Conservation (phyloP, 2,329 filamentous ascomycete species). For the Gaeumannomyces tritici region DNA sequence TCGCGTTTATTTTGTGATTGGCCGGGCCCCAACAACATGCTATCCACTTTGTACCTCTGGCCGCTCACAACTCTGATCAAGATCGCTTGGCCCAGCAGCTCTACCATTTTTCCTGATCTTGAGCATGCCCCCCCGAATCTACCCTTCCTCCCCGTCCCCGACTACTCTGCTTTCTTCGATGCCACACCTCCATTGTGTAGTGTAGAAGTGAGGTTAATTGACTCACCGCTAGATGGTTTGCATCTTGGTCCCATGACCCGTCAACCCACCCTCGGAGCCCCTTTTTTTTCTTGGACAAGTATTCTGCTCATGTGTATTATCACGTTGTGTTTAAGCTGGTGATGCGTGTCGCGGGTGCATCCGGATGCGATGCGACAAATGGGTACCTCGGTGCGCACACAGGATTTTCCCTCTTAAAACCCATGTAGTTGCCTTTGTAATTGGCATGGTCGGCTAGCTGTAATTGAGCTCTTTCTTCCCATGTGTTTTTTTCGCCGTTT, state of each 20-base stretch:
- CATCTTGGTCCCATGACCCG: not conserved
- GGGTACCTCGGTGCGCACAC: no score
- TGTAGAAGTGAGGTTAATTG: no score
- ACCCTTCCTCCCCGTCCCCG: not conserved
- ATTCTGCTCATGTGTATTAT: not conserved
- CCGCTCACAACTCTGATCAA: slow-evolving; percentile 8
- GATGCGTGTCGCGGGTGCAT: not conserved
- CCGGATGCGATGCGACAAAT: not conserved
- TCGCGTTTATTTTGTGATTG: slow-evolving; percentile 32
- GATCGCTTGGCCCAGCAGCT: not conserved
- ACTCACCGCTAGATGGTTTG: no score
- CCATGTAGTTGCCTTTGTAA: not conserved
- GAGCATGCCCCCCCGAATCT: slow-evolving; percentile 1
- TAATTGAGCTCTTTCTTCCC: not conserved
- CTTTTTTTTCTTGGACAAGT: not conserved
- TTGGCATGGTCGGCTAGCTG: not conserved
- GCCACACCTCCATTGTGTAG: not conserved
- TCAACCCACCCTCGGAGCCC: not conserved
- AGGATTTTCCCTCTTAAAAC: not conserved
- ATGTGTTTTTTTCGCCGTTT: not conserved
- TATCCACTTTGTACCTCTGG: slow-evolving; percentile 19
- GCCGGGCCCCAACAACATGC: slow-evolving; percentile 19
- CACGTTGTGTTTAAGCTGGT: not conserved
- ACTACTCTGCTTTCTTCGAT: slow-evolving; percentile 2
- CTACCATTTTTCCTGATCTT: slow-evolving; percentile 2